These are phyloP conservation scores for Vigna angularis DNA, from an alignment of 306 rosid genomes.

Conservation along the genomic window DNA sequence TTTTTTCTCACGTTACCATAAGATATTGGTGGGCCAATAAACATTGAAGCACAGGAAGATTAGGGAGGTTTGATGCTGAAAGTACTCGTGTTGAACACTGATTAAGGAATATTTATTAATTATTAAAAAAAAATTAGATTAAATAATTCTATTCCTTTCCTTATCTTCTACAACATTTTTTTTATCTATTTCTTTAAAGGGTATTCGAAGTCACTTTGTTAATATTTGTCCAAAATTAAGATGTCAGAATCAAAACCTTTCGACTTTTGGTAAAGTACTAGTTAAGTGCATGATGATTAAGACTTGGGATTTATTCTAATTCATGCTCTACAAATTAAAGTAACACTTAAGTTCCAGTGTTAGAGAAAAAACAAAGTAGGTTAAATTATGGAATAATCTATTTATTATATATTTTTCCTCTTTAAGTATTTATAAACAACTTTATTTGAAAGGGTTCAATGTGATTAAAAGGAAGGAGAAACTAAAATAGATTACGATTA, in stretches of 20 bases:
- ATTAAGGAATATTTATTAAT: constrained; percentile 11
- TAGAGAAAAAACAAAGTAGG: too few relatives aligned
- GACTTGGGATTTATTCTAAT: constrained; percentile 32
- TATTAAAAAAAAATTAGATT: background rate
- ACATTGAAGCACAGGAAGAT: background rate
- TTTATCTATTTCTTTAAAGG: background rate
- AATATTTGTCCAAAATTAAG: background rate
- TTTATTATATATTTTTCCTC: too few relatives aligned
- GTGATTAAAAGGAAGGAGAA: too few relatives aligned
- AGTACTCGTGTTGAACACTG: background rate
- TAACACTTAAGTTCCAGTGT: background rate
- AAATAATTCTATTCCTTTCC: background rate
- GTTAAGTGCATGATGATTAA: constrained; percentile 9
- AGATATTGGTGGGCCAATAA: background rate
- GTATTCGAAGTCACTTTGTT: background rate
- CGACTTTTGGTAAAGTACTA: background rate
- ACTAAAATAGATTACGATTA: too few relatives aligned
- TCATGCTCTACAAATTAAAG: constrained; percentile 2
- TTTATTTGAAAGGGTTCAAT: too few relatives aligned
- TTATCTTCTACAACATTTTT: background rate
- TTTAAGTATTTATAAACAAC: too few relatives aligned
- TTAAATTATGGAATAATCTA: too few relatives aligned
- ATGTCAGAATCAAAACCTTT: constrained; percentile 24
- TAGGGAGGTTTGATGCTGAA: background rate
- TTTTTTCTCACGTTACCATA: too few relatives aligned